Percentiles rank a stretch among this genome's conserved stretches.
Conservation (phyloP, 2,329 filamentous ascomycete genomes). For the Aspergillus sp. region DNA sequence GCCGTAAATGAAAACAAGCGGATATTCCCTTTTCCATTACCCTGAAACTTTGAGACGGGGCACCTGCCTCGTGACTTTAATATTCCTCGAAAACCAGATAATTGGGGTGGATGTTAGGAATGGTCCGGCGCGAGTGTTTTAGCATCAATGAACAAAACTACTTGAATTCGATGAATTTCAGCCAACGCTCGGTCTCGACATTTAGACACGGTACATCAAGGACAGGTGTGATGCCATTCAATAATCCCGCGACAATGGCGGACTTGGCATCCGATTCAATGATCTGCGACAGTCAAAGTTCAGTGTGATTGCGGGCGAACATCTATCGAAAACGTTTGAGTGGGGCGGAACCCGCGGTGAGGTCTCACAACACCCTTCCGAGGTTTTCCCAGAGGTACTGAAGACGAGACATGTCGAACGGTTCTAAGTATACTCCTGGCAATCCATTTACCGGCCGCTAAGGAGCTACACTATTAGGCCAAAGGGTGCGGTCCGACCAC, state of each 20-base stretch:
- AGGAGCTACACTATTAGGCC: neutral
- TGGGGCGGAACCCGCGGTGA: neutral
- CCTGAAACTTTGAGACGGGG: too few relatives aligned
- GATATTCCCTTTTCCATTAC: too few relatives aligned
- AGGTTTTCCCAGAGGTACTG: neutral
- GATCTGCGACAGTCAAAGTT: neutral
- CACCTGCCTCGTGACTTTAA: too few relatives aligned
- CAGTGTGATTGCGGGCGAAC: neutral
- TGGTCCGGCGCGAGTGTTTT: too few relatives aligned
- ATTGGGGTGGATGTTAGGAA: too few relatives aligned
- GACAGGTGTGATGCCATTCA: neutral
- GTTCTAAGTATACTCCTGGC: neutral
- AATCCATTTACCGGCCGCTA: neutral
- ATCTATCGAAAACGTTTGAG: neutral
- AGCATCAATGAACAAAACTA: too few relatives aligned
- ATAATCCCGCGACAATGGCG: neutral
- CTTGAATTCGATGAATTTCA: too few relatives aligned
- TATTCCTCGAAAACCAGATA: too few relatives aligned
- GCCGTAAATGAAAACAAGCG: too few relatives aligned
- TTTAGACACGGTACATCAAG: neutral
- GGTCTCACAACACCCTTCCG: neutral
- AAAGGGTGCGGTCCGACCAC: neutral
- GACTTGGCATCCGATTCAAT: neutral
- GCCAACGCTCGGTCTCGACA: too few relatives aligned
- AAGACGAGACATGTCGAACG: neutral